Percentiles rank a stretch among this genome's conserved stretches.
Evolutionary conservation across 345 rosid genomes (phyloP).

Genomic region (Murraya koenigii): DNA sequence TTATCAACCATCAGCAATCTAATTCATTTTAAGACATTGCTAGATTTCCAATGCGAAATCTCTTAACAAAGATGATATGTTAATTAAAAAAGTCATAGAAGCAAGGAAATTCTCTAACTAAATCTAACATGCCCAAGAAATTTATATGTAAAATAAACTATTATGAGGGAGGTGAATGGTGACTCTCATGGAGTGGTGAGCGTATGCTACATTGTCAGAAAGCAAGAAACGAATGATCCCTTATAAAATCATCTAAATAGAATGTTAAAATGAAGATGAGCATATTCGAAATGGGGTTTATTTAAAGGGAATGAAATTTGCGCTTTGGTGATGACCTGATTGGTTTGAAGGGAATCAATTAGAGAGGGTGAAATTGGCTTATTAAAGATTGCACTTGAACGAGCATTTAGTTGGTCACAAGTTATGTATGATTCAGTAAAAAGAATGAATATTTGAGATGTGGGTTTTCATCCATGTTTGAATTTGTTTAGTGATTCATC

Average conservation of each 20-base stretch:
- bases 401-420: conserved; percentile 32
- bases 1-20: not conserved
- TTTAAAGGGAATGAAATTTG: conserved; percentile 28
- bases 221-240: not conserved
- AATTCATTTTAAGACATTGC: not conserved
- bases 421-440: too few species aligned
- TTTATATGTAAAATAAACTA: not conserved
- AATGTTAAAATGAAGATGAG: not conserved
- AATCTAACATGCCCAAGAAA: not conserved
- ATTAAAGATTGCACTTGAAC: conserved; percentile 56
- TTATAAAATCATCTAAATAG: not conserved
- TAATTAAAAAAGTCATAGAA: not conserved
- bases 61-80: not conserved
- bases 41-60: not conserved
- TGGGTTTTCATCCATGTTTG: too few species aligned
- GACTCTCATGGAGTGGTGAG: too few species aligned
- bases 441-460: not conserved
- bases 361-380: conserved; percentile 38
- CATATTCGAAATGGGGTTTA: conserved; percentile 32
- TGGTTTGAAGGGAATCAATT: conserved; percentile 29
- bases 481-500: too few species aligned
- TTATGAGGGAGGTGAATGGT: too few species aligned
- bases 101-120: not conserved
- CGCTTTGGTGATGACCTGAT: conserved; percentile 9
- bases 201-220: not conserved